Evolutionary conservation across 345 rosid species (phyloP), one percentile per base, ranked within the genome.

Genomic region (Boechera retrofracta): DNA sequence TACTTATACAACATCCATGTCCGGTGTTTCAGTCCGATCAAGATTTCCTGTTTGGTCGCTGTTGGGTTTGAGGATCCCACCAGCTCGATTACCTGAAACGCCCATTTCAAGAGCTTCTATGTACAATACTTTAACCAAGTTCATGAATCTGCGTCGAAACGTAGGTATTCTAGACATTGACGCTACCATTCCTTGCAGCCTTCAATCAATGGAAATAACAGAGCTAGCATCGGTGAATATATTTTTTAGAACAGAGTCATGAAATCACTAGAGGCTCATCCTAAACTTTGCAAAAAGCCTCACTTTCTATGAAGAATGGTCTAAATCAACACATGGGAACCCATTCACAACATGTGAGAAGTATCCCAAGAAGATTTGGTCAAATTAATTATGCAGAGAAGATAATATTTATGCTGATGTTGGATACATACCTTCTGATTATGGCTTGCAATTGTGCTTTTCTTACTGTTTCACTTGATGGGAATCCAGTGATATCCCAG

Each of bases 391-490:
- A 9, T 35, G 26, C 12, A 58, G 6, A 33, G 42, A 57, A 57
- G 42, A 33, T n/a, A 16, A 33, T 35, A 35, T 4, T n/a, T 57
- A 1, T 21, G 24, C 24, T 60, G 16, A n/a, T 32, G 55, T 64
- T 53, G 63, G 42, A 26, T n/a, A 31, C 54, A n/a, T 78, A 88
- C 97, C 97, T 88, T 83, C 96, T 85, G 6, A 89, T 84, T 36
- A 89, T 83, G 80, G 93, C 96, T 79, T 94, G 97, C 63, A 91
- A 71, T 79, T 89, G 97, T n/a, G 93, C 94, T 83, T 83, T 88
- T 74, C 87, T 85, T 38, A 89, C 83, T 1, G 54, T 70, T 77
- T 87, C 88, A 35, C 53, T n/a, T 5, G 91, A 86, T 4, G 94
- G 90, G 78, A 86, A 94, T 15, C 80, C 82, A 4, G 74, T 35